Conservation (phyloP, 1,284 basidiomycete genomes). For the Athelia psychrophila region DNA sequence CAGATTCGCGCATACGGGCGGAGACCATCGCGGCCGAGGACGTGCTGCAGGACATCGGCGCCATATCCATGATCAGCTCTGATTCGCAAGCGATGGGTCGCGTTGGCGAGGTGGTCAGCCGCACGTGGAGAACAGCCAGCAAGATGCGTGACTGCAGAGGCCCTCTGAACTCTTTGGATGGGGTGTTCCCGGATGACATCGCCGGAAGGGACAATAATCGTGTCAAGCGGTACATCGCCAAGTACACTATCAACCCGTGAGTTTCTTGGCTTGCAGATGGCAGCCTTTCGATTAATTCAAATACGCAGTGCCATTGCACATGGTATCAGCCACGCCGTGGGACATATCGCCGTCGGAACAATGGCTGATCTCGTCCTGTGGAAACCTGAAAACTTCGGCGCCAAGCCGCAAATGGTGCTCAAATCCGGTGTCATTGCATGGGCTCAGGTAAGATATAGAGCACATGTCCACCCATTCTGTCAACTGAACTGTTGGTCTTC, state of each 20-base stretch:
- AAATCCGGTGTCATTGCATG: conserved; percentile 94
- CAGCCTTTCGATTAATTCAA: conserved; percentile 3
- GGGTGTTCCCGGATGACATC: conserved; percentile 56
- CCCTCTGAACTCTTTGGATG: conserved; percentile 51
- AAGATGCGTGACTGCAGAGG: conserved; percentile 89
- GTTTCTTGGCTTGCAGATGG: conserved; percentile 28
- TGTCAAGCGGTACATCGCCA: conserved; percentile 96
- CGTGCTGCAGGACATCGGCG: conserved; percentile 91
- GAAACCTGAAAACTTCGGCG: conserved; percentile 91
- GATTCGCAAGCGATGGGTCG: conserved; percentile 98
- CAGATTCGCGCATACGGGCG: conserved; percentile 94
- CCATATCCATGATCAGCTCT: conserved; percentile 94
- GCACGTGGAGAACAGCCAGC: conserved; percentile 96
- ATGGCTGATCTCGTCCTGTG: conserved; percentile 95
- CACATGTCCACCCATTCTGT: background rate
- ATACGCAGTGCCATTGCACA: conserved; percentile 83
- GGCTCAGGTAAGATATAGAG: conserved; percentile 64
- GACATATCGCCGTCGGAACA: conserved; percentile 79
- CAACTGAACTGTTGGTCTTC: conserved; percentile 4
- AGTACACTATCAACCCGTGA: conserved; percentile 98
- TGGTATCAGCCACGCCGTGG: conserved; percentile 87
- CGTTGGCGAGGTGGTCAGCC: conserved; percentile 90
- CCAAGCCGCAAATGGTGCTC: conserved; percentile 89
- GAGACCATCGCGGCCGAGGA: conserved; percentile 99
- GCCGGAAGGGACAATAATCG: conserved; percentile 83